These are phyloP conservation scores for Vaccinium macrocarpon DNA, from an alignment of 148 eudicot species.

Conservation along the genomic window DNA sequence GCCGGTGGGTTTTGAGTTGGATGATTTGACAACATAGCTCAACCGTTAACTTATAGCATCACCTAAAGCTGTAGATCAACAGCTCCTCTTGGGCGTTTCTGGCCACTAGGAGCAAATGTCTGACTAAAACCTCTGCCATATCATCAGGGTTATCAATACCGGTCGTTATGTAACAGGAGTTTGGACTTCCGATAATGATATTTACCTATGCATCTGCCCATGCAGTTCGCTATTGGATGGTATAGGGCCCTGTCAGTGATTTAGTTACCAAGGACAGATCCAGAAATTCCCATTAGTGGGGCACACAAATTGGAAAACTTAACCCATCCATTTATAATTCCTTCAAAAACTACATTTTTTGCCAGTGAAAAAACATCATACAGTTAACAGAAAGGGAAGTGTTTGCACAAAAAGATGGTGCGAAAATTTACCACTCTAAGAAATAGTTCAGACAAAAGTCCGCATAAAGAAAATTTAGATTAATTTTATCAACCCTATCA, in stretches of 20 bases:
- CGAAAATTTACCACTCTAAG: too few relatives aligned
- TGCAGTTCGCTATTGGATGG: background rate
- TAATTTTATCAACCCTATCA: too few relatives aligned
- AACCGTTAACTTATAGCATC: background rate
- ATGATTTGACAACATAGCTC: background rate
- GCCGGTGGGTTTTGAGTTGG: background rate
- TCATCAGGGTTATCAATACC: background rate
- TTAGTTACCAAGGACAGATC: too few relatives aligned
- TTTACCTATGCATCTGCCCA: background rate
- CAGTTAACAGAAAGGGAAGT: too few relatives aligned
- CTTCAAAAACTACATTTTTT: too few relatives aligned
- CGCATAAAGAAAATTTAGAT: too few relatives aligned
- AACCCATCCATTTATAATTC: too few relatives aligned
- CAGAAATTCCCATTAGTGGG: too few relatives aligned
- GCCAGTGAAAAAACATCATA: too few relatives aligned
- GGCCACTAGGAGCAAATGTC: background rate
- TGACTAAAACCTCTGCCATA: background rate
- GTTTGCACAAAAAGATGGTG: too few relatives aligned
- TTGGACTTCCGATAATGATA: background rate
- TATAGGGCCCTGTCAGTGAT: background rate
- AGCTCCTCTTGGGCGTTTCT: background rate
- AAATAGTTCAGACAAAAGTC: too few relatives aligned
- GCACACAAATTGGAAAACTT: too few relatives aligned
- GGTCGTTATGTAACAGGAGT: background rate
- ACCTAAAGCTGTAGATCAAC: background rate